Evolutionary conservation across 495 filamentous ascomycete genomes (phyloP).

Genomic region (Penicillium egyptiacum): DNA sequence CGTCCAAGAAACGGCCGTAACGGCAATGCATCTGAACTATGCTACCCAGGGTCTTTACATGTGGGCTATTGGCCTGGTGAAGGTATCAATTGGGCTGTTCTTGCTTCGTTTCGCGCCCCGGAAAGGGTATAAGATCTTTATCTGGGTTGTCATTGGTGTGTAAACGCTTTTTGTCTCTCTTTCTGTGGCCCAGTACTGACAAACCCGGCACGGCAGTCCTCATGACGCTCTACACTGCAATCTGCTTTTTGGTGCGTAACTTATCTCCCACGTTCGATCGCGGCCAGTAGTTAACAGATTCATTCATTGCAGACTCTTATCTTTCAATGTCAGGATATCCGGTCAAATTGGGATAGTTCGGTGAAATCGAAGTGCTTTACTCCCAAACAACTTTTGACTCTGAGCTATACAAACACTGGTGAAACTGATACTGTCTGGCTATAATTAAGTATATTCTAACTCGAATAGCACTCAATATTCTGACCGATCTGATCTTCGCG

Average conservation of each 20-base stretch:
- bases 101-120: constrained; percentile 41
- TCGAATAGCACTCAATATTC: constrained; percentile 37
- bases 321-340: constrained; percentile 27
- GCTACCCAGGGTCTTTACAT: constrained; percentile 43
- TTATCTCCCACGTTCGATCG: neutral
- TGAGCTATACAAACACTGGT: constrained; percentile 41
- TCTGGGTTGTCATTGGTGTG: constrained; percentile 31
- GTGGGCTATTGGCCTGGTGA: constrained; percentile 43
- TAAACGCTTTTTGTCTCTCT: neutral
- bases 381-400: constrained; percentile 23
- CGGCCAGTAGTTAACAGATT: neutral
- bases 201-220: constrained; percentile 28
- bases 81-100: constrained; percentile 49
- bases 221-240: constrained; percentile 41
- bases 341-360: constrained; percentile 35
- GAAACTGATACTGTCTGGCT: neutral
- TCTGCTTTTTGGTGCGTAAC: constrained; percentile 26
- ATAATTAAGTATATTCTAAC: constrained; percentile 11
- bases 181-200: neutral
- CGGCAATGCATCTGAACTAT: constrained; percentile 46
- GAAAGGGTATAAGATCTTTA: constrained; percentile 34
- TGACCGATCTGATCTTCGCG: constrained; percentile 46
- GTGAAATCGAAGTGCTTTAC: constrained; percentile 39
- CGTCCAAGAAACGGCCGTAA: constrained; percentile 31
- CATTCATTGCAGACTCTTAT: constrained; percentile 19